Percentiles rank a stretch among this genome's conserved stretches.
Evolutionary conservation across 106 monocot genomes (phyloP).

Genomic region (Allium sativum): DNA sequence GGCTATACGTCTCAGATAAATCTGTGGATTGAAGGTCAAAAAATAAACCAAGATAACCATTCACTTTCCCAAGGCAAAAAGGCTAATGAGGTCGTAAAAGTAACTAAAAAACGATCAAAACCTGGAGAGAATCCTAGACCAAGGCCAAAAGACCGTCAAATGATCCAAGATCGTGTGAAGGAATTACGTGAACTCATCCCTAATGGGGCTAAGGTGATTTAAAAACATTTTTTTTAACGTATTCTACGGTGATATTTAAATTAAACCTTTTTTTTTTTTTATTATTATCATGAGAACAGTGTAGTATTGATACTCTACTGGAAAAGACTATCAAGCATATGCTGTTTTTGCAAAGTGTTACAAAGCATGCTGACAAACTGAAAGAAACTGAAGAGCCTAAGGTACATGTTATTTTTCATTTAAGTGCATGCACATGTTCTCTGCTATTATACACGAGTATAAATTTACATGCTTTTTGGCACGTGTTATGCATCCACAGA

Average conservation of each 20-base stretch:
- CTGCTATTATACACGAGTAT: neutral
- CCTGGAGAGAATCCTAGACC: slow-evolving; percentile 79
- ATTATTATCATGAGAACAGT: slow-evolving; percentile 21
- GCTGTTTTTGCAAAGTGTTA: slow-evolving; percentile 67
- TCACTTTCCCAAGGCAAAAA: slow-evolving; percentile 31
- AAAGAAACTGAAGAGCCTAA: slow-evolving; percentile 45
- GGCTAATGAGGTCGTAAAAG: slow-evolving; percentile 41
- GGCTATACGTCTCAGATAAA: slow-evolving; percentile 51
- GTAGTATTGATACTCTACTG: slow-evolving; percentile 58
- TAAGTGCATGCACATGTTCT: neutral
- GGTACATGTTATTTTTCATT: slow-evolving; percentile 15
- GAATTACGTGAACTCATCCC: slow-evolving; percentile 93
- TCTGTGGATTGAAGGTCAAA: slow-evolving; percentile 53
- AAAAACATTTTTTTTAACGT: neutral
- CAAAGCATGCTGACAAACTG: slow-evolving; percentile 61
- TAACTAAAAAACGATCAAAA: slow-evolving; percentile 52
- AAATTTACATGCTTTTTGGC: neutral
- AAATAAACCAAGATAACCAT: slow-evolving; percentile 23
- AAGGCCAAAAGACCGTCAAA: slow-evolving; percentile 88
- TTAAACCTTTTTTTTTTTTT: neutral
- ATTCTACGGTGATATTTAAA: neutral
- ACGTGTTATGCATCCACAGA: slow-evolving; percentile 15
- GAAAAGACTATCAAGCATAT: slow-evolving; percentile 66
- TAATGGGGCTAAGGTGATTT: slow-evolving; percentile 78
- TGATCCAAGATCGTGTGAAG: slow-evolving; percentile 95